Percentiles rank a stretch among this genome's conserved stretches.
These are phyloP conservation scores for Scutellaria minor DNA, from an alignment of 257 asterid species.

Conservation along the genomic window DNA sequence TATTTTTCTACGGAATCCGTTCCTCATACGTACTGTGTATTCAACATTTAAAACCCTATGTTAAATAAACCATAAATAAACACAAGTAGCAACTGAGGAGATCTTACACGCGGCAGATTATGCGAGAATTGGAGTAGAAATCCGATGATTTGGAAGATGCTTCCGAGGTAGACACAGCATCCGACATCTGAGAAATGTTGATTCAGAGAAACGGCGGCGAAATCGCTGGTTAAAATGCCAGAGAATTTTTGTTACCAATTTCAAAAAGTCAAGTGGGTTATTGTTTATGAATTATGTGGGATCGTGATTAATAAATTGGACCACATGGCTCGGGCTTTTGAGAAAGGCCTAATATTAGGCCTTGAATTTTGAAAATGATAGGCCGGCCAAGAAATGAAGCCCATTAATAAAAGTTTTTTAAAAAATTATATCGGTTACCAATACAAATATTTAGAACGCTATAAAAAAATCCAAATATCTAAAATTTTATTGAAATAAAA, in stretches of 20 bases:
- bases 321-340: too few relatives aligned
- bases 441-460: too few relatives aligned
- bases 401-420: too few relatives aligned
- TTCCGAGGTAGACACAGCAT: slow-evolving; percentile 40
- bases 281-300: too few relatives aligned
- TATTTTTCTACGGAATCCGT: neutral
- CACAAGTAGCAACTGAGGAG: neutral
- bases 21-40: neutral
- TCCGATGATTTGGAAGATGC: slow-evolving; percentile 48
- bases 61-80: neutral
- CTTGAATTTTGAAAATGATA: too few relatives aligned
- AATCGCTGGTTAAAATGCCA: too few relatives aligned
- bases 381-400: too few relatives aligned
- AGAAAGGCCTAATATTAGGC: too few relatives aligned
- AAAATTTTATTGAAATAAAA: too few relatives aligned
- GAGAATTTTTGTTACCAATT: slow-evolving; percentile 1
- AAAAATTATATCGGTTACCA: too few relatives aligned
- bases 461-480: too few relatives aligned
- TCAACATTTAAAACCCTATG: neutral
- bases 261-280: neutral
- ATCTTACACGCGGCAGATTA: slow-evolving; percentile 85
- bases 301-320: too few relatives aligned
- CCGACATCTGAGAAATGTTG: slow-evolving; percentile 43
- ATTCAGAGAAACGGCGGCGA: neutral
- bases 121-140: slow-evolving; percentile 58